These are phyloP conservation scores for Sordariomycetes sp. DNA, from an alignment of 2,329 filamentous ascomycete species.

Conservation along the genomic window DNA sequence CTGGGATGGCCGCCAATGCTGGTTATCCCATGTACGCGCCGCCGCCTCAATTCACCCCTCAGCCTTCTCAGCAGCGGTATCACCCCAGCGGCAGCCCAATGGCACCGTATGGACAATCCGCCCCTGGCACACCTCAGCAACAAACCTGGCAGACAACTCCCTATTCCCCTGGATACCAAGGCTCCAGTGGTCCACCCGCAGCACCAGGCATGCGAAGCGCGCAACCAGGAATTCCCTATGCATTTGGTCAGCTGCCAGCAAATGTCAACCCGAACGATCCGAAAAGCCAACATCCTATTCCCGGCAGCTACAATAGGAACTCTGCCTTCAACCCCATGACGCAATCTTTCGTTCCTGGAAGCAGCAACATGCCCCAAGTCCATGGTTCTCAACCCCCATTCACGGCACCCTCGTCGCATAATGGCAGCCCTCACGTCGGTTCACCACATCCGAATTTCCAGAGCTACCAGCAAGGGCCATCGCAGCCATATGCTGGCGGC, in stretches of 20 bases:
- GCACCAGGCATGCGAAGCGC: slow-evolving; percentile 13
- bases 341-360: slow-evolving; percentile 73
- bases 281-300: slow-evolving; percentile 72
- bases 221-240: slow-evolving; percentile 48
- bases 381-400: slow-evolving; percentile 38
- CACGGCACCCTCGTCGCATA: slow-evolving; percentile 37
- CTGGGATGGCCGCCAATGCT: slow-evolving; percentile 29
- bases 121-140: slow-evolving; percentile 15
- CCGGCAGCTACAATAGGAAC: slow-evolving; percentile 68
- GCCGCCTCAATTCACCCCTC: slow-evolving; percentile 28
- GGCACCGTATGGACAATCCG: slow-evolving; percentile 24
- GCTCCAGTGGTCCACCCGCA: slow-evolving; percentile 6
- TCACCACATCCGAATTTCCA: slow-evolving; percentile 41
- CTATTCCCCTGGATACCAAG: slow-evolving; percentile 12
- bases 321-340: slow-evolving; percentile 92
- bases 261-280: slow-evolving; percentile 62
- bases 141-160: slow-evolving; percentile 28
- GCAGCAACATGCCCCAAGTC: slow-evolving; percentile 39
- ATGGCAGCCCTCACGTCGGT: slow-evolving; percentile 43
- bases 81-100: slow-evolving; percentile 22
- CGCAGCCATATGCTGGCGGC: slow-evolving; percentile 36
- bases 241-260: slow-evolving; percentile 69
- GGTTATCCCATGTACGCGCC: slow-evolving; percentile 38
- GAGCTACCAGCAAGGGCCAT: slow-evolving; percentile 35
- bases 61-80: slow-evolving; percentile 20